Evolutionary conservation across 805 yeast species (phyloP), one percentile per base, ranked within the genome.

Genomic region (Komagataella pastoris): DNA sequence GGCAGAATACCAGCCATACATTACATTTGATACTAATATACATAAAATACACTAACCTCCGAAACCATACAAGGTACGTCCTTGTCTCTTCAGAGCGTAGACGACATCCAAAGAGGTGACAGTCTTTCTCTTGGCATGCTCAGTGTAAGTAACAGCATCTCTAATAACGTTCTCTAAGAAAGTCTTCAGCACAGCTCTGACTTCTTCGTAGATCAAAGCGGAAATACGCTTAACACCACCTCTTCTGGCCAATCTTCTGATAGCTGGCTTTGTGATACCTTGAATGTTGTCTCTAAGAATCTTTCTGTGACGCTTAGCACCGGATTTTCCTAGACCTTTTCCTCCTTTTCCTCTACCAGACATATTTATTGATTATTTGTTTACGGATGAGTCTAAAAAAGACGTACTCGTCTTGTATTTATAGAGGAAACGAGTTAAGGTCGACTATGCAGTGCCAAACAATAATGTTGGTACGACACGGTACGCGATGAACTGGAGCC

Each of bases 141-240:
- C 98, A 62, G 99, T 93, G 81, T 91, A 91, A 66, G 97, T 89
- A 67, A 93, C 97, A 66, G 99, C 98, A 66, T 93, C 98, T 81
- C 97, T 88, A 77, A 91, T 91, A 63, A 93, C 97, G 69, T 87
- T 84, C 76, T 88, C 97, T 71, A 91, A 82, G 85, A 91, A 91
- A 54, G 96, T 79, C 79, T 90, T 90, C 62, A 91, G 80, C 62
- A 93, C 97, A 63, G 85, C 90, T 81, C 99, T 89, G 69, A 93
- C 96, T 79, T 91, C 97, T 77, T 91, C 99, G 80, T 91, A 91
- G 73, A 91, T 91, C 71, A 90, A 79, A 73, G 96, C 98, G 58
- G 98, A 91, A 68, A 91, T 91, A 87, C 99, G 96, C 85, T 91
- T 91, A 70, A 91, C 99, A 90, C 99, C 99, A 79, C 99, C 99